Evolutionary conservation across 352 stramenopile species (phyloP).

Genomic region (Phytophthora pistaciae): DNA sequence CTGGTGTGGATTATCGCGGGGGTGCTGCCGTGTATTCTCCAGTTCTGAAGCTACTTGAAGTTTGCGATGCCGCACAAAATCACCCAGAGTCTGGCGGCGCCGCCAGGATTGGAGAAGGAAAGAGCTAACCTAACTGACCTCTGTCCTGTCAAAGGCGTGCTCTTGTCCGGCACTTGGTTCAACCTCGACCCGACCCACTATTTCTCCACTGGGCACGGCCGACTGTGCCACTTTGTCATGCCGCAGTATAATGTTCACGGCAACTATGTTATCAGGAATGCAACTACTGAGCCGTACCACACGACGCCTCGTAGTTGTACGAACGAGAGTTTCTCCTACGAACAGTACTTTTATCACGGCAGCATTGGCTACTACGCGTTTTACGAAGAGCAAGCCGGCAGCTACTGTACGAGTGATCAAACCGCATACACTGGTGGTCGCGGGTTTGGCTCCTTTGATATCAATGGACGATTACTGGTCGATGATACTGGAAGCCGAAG

Average conservation of each 20-base stretch:
- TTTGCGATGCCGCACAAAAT: not conserved
- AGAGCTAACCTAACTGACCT: slow-evolving; percentile 1
- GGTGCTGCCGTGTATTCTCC: slow-evolving; percentile 23
- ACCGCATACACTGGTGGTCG: slow-evolving; percentile 11
- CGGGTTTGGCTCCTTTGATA: slow-evolving; percentile 14
- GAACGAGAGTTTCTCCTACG: slow-evolving; percentile 10
- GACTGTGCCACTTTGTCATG: slow-evolving; percentile 27
- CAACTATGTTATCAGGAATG: slow-evolving; percentile 17
- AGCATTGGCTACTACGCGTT: slow-evolving; percentile 26
- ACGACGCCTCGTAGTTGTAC: slow-evolving; percentile 14
- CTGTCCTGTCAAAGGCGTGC: slow-evolving; percentile 7
- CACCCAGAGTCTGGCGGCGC: slow-evolving; percentile 17
- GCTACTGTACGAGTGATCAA: slow-evolving; percentile 7
- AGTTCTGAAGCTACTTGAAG: slow-evolving; percentile 25
- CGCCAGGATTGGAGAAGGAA: slow-evolving; percentile 4
- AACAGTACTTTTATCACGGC: slow-evolving; percentile 27
- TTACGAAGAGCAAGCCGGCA: slow-evolving; percentile 20
- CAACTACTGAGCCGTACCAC: slow-evolving; percentile 6
- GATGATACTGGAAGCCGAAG: not conserved
- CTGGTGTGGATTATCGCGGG: slow-evolving; percentile 17
- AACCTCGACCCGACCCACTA: slow-evolving; percentile 31
- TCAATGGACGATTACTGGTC: slow-evolving; percentile 18
- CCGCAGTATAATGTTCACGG: slow-evolving; percentile 43
- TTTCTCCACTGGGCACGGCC: slow-evolving; percentile 1
- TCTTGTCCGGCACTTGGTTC: slow-evolving; percentile 17